These are phyloP conservation scores for Pichia sp. DNA, from an alignment of 1,139 yeast species.

Conservation along the genomic window DNA sequence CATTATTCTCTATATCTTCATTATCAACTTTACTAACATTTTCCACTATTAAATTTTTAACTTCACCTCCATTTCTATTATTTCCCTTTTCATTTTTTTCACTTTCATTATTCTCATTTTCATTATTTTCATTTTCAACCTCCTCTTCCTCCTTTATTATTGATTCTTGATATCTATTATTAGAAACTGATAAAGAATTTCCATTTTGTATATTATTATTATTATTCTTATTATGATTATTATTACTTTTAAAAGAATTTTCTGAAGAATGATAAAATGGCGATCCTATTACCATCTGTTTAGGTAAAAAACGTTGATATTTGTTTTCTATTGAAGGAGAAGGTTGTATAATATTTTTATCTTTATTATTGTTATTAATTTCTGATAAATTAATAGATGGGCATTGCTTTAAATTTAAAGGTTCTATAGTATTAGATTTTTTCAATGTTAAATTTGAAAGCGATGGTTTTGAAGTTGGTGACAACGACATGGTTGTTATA, in stretches of 20 bases:
- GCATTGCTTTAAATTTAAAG: not conserved
- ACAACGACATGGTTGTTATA: too few species aligned
- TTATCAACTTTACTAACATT: not conserved
- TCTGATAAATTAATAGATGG: not conserved
- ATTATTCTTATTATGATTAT: not conserved
- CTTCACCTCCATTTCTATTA: too few species aligned
- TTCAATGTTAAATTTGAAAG: too few species aligned
- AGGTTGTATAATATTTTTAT: constrained; percentile 15
- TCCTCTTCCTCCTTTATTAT: too few species aligned
- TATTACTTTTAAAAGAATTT: constrained; percentile 7
- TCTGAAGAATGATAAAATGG: constrained; percentile 48
- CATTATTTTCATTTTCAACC: not conserved
- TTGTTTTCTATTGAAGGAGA: constrained; percentile 42
- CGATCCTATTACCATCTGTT: constrained; percentile 60
- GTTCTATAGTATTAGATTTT: not conserved
- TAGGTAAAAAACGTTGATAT: constrained; percentile 62
- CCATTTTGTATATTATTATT: too few species aligned
- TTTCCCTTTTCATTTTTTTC: not conserved
- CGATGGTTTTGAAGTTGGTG: too few species aligned
- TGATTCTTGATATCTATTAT: too few species aligned
- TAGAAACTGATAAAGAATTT: too few species aligned
- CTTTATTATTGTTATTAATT: too few species aligned
- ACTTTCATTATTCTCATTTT: not conserved
- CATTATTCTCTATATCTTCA: not conserved
- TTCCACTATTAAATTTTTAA: not conserved